A percentile compares a stretch with the other conserved stretches of the same genome.
Evolutionary conservation across 345 rosid genomes (phyloP).

Genomic region (Brassica nigra): DNA sequence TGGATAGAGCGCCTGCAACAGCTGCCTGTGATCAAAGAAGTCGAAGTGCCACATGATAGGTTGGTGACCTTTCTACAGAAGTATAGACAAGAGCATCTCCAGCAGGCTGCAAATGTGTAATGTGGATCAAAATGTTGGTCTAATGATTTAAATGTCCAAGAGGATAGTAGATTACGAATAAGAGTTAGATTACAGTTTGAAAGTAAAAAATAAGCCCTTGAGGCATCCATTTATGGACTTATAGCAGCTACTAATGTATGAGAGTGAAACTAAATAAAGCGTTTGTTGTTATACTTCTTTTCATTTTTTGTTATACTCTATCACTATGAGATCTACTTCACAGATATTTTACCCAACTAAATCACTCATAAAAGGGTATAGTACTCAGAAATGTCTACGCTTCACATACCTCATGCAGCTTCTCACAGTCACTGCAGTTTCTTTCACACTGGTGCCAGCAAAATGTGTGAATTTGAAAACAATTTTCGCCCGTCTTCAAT

Average conservation of each 20-base stretch:
- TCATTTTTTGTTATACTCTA: not conserved
- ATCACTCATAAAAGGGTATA: not conserved
- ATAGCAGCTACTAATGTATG: not conserved
- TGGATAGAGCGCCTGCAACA: constrained; percentile 38
- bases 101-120: constrained; percentile 26
- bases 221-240: not conserved
- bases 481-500: no score
- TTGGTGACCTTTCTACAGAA: constrained; percentile 15
- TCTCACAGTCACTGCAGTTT: not conserved
- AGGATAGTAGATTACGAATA: not conserved
- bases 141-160: not conserved
- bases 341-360: not conserved
- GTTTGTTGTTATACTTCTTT: not conserved
- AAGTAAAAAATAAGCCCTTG: not conserved
- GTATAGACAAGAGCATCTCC: constrained; percentile 24
- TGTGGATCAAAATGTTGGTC: constrained; percentile 17
- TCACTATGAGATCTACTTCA: constrained; percentile 4
- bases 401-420: constrained; percentile 22
- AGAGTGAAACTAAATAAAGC: not conserved
- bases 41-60: constrained; percentile 36
- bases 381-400: not conserved
- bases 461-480: no score
- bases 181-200: no score
- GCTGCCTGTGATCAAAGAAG: constrained; percentile 36
- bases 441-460: not conserved